Evolutionary conservation across 768 basidiomycete genomes (phyloP), one percentile per base, ranked within the genome.

Genomic region (Xerocomellus dryophilus): DNA sequence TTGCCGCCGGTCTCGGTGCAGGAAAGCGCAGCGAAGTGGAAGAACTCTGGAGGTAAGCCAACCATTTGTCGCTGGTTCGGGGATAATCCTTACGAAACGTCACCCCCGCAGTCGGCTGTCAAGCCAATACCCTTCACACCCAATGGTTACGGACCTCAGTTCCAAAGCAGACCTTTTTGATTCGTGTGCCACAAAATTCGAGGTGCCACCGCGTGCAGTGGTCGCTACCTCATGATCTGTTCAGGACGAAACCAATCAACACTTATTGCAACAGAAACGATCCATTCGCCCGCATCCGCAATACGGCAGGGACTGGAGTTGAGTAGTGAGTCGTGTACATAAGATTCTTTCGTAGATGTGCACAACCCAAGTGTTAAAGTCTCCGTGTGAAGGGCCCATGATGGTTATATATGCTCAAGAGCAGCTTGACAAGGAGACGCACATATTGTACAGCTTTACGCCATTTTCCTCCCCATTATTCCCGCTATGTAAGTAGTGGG

Each of bases 91-190:
- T 49, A 60, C 29, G 23, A 44, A 44, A 17, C 21, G 50, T 47
- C 17, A 35, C 43, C 35, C 58, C 45, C 41, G 4, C 45, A 81
- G 80, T 51, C 74, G 71, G 50, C 58, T 81, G 47, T 67, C 67
- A 11, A 74, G 70, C n/a, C 73, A 82, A 56, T 76, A 86, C 59
- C 83, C 89, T 8, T 68, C 74, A 6, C 86, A 92, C 72, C 87
- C 88, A n/a, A 66, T 88, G 54, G 85, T 87, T 14, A 60, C 68
- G 9, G 86, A 90, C 56, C 69, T 90, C n/a, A 62, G 70, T 18
- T 67, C 75, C 44, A 90, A 88, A 71, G 78, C 80, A 2, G 74
- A 74, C 1, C 63, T 82, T 43, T 93, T 93, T 61, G 89, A 92
- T 61, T 70, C 75, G 34, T 71, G 75, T 32, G 80, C 79, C 5